Conservation (phyloP, 1,139 yeast species). For the Nematodospora anomalae region DNA sequence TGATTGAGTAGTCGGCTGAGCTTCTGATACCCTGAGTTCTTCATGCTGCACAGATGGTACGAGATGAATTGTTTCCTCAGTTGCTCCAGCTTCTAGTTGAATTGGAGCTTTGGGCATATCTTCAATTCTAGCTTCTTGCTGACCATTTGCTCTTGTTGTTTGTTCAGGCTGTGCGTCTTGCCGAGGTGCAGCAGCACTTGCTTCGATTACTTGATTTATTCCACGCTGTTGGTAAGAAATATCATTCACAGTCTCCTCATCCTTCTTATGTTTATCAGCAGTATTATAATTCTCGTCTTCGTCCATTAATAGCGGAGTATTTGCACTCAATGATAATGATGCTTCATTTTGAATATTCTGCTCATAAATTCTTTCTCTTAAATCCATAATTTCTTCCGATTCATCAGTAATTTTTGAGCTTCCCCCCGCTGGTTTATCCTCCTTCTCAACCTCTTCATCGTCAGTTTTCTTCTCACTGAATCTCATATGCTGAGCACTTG, state of each 20-base stretch:
- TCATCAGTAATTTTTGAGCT: constrained; percentile 33
- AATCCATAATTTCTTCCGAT: constrained; percentile 42
- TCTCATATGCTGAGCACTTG: constrained; percentile 23
- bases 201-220: no score
- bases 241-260: no score
- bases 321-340: constrained; percentile 10
- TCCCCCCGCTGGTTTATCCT: constrained; percentile 16
- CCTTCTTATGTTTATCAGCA: neutral
- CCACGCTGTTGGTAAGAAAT: no score
- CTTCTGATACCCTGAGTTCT: no score
- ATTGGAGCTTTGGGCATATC: no score
- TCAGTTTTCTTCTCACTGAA: constrained; percentile 15
- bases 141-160: constrained; percentile 1
- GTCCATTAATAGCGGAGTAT: constrained; percentile 13
- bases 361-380: constrained; percentile 39
- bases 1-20: constrained; percentile 2
- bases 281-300: constrained; percentile 1
- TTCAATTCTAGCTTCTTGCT: no score
- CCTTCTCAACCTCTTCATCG: constrained; percentile 17
- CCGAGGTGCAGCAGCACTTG: neutral
- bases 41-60: no score
- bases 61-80: no score
- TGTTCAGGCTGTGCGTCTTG: constrained; percentile 1
- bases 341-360: constrained; percentile 20
- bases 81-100: neutral